Conservation (phyloP, 148 eudicot genomes). For the Polygonum aviculare region DNA sequence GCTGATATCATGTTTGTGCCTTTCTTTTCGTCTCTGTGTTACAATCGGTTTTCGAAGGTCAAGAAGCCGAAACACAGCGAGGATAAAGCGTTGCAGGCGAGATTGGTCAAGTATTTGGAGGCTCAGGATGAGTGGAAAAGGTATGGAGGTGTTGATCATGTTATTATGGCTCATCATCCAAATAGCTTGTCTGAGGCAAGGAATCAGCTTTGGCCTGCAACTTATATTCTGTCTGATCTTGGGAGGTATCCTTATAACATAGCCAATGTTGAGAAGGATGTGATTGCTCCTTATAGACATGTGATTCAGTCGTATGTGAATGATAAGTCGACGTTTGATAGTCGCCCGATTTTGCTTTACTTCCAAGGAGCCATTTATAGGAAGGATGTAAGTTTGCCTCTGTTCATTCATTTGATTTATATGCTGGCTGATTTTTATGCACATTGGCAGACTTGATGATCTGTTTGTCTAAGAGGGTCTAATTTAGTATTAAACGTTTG, state of each 20-base stretch:
- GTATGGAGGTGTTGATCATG: constrained; percentile 84
- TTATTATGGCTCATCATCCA: constrained; percentile 89
- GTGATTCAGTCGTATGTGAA: constrained; percentile 47
- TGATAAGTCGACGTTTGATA: constrained; percentile 63
- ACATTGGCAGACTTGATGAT: neutral
- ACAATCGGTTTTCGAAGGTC: constrained; percentile 50
- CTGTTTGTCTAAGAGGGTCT: neutral
- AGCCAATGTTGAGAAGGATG: constrained; percentile 87
- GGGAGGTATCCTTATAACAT: constrained; percentile 87
- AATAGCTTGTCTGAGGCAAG: constrained; percentile 79
- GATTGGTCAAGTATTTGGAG: constrained; percentile 56
- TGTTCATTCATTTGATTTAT: neutral
- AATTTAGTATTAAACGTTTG: too few relatives aligned
- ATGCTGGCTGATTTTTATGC: too few relatives aligned
- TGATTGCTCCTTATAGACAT: constrained; percentile 88
- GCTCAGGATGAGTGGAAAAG: constrained; percentile 79
- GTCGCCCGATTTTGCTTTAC: constrained; percentile 68
- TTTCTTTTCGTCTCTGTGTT: constrained; percentile 77
- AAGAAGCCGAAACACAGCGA: constrained; percentile 31
- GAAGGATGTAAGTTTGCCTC: constrained; percentile 63
- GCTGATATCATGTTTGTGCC: constrained; percentile 92
- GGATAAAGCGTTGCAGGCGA: constrained; percentile 51
- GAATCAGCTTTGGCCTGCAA: constrained; percentile 76
- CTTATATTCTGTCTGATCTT: constrained; percentile 75
- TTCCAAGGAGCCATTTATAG: constrained; percentile 93